Conservation (phyloP, 2,329 filamentous ascomycete species). For the Alternaria ventricosa region DNA sequence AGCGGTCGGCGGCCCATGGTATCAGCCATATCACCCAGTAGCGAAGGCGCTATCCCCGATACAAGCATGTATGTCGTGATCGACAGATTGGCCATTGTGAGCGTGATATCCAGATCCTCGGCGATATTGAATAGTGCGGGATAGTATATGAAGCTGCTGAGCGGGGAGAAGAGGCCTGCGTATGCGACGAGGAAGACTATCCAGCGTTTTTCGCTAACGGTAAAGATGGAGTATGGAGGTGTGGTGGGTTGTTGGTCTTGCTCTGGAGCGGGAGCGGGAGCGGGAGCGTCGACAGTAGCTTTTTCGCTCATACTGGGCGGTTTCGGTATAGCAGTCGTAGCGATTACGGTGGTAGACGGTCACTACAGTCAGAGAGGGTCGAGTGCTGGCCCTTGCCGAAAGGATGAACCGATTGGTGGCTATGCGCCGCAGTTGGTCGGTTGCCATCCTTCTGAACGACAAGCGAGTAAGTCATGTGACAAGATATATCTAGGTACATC, state of each 20-base stretch:
- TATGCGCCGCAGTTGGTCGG: neutral
- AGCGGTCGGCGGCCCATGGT: neutral
- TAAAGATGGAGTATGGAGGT: neutral
- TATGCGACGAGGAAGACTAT: neutral
- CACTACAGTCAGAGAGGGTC: neutral
- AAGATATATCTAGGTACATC: neutral
- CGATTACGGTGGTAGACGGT: neutral
- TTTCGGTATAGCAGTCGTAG: neutral
- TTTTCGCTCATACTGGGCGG: neutral
- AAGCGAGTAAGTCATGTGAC: neutral
- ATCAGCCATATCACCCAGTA: neutral
- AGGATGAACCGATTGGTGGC: neutral
- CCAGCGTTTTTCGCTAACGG: neutral
- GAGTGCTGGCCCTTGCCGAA: neutral
- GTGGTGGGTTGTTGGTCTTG: neutral
- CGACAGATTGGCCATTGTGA: neutral
- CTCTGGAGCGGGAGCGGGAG: neutral
- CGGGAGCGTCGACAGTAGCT: neutral
- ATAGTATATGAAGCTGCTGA: neutral
- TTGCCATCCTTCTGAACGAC: neutral
- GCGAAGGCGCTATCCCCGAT: neutral
- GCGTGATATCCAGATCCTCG: neutral
- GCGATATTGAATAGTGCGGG: neutral
- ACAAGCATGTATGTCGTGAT: neutral
- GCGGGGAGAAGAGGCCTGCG: neutral